Conservation (phyloP, 139 green algal species). For the Picochlorum sp. region DNA sequence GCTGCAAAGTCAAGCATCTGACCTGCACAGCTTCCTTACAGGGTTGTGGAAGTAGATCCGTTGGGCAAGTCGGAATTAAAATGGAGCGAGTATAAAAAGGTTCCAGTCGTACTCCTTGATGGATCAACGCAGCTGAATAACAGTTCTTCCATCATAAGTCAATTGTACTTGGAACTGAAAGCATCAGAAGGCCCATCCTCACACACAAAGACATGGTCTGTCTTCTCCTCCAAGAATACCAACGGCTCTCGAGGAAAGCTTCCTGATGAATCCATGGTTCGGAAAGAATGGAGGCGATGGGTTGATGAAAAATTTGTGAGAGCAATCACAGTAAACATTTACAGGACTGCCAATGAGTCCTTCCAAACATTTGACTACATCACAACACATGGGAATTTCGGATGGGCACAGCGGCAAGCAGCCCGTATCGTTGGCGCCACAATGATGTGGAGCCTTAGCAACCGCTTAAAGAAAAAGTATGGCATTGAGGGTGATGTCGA, state of each 20-base stretch:
- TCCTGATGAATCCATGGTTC: constrained; percentile 19
- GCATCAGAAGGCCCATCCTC: background rate
- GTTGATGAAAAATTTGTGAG: constrained; percentile 85
- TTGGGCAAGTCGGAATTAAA: constrained; percentile 90
- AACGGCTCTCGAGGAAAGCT: too few relatives aligned
- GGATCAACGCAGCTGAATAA: constrained; percentile 73
- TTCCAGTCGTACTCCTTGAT: constrained; percentile 77
- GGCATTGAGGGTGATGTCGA: constrained; percentile 74
- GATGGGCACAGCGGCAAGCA: constrained; percentile 25
- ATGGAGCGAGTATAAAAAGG: constrained; percentile 77
- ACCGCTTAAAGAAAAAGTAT: constrained; percentile 71
- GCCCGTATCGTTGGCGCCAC: constrained; percentile 57
- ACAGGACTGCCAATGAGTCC: constrained; percentile 71
- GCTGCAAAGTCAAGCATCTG: constrained; percentile 96
- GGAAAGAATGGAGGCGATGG: constrained; percentile 78
- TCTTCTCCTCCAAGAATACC: background rate
- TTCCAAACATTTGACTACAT: constrained; percentile 86
- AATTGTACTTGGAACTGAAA: constrained; percentile 53
- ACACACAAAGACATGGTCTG: too few relatives aligned
- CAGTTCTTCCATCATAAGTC: constrained; percentile 71
- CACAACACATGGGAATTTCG: constrained; percentile 67
- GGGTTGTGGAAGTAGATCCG: constrained; percentile 90
- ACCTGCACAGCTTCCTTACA: constrained; percentile 90
- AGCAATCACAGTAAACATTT: constrained; percentile 95
- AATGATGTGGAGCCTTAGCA: constrained; percentile 69